Base-by-base conservation (phyloP, 805 yeast species). In the Hanseniaspora thailandica region DNA sequence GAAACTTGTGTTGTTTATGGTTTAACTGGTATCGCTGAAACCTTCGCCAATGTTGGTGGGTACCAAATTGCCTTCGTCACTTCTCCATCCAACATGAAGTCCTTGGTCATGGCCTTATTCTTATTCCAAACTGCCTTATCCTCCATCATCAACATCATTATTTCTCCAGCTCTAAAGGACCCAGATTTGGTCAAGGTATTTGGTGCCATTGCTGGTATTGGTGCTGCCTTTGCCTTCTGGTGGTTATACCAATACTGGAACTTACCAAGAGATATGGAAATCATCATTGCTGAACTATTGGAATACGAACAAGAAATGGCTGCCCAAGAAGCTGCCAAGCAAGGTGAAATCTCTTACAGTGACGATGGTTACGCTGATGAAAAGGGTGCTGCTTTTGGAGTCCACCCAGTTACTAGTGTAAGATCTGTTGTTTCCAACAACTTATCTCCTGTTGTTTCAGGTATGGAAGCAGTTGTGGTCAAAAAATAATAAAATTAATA, bases 61-160 rank as follows among this genome's bases (percentile, higher is more conserved):
- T 76, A 82, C 60, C 93, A 85, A 69, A 84, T 82, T 63, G 94
- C 94, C 19, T 85, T 82, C 69, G 80, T 88, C 25, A 82, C 84
- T 70, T 90, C 93, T 6, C 93, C 93, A 39, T 75, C 74, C 8
- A 69, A 76, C 36, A 69, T 70, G 72, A 71, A 70, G 56, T 68
- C 72, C 23, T 63, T 71, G 35, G 68, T 69, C 45, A 71, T 71
- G 74, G 73, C 82, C 13, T 56, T 71, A 49, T 84, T 81, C 71
- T 72, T 85, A 62, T 69, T 84, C 55, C 82, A 84, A 40, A 80
- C 74, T 59, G 93, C 94, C 15, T 61, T 82, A 50, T 88, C 93
- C 56, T 76, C 90, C 25, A 87, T 88, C 22, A 38, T 60, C 28
- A 57, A 59, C 15, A 65, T 69, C 56, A 74, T 73, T 22, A 58